Conservation (phyloP, 371 early-diverging fungal genomes). For the Thermomucor indicae-seudaticae region DNA sequence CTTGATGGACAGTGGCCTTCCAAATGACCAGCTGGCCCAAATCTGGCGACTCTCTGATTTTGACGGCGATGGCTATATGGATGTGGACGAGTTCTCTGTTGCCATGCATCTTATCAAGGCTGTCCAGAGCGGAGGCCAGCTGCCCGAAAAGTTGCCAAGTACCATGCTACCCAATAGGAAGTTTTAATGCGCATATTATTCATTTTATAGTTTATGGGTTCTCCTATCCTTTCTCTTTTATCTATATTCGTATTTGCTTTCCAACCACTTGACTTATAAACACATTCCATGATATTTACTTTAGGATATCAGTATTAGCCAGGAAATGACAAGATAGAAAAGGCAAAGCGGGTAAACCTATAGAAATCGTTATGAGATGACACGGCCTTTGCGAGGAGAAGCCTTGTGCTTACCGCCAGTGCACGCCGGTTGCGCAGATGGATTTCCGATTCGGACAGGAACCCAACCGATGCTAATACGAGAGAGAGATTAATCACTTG, state of each 20-base stretch:
- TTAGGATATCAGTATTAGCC: slow-evolving; percentile 79
- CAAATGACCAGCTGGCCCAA: slow-evolving; percentile 54
- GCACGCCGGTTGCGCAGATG: slow-evolving; percentile 77
- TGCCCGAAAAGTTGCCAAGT: slow-evolving; percentile 50
- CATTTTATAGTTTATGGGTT: neutral
- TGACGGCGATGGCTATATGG: slow-evolving; percentile 68
- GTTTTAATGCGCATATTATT: slow-evolving; percentile 14
- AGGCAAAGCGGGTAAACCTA: slow-evolving; percentile 82
- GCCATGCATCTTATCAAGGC: slow-evolving; percentile 63
- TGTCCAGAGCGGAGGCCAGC: slow-evolving; percentile 45
- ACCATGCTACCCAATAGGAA: slow-evolving; percentile 46
- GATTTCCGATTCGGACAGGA: slow-evolving; percentile 69
- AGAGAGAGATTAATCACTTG: neutral
- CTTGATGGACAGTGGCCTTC: slow-evolving; percentile 58
- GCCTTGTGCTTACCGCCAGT: slow-evolving; percentile 61
- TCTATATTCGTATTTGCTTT: neutral
- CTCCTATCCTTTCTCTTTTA: neutral
- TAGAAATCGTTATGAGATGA: neutral
- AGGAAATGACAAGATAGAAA: slow-evolving; percentile 89
- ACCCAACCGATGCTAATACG: slow-evolving; percentile 77
- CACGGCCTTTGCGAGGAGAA: neutral
- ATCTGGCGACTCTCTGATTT: slow-evolving; percentile 71
- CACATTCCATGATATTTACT: no score
- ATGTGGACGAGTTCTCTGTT: slow-evolving; percentile 65
- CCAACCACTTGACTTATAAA: no score